Conservation (phyloP, 2,329 filamentous ascomycete genomes). For the Monilinia polystroma region DNA sequence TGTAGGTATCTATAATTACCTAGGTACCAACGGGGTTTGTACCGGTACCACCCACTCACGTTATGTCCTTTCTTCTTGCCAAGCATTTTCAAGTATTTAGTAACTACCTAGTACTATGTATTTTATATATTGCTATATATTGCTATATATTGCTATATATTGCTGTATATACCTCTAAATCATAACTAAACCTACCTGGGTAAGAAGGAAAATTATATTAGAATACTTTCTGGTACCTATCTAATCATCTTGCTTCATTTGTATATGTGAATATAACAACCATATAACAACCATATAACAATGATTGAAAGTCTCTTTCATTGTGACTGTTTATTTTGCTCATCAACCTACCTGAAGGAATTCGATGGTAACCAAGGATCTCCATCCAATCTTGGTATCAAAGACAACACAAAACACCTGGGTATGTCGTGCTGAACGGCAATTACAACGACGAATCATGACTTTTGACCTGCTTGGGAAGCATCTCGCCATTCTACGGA, state of each 20-base stretch:
- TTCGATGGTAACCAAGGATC: neutral
- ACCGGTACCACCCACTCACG: too few relatives aligned
- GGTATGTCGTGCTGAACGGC: constrained; percentile 11
- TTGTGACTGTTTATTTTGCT: neutral
- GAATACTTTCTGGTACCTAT: neutral
- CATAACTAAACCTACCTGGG: neutral
- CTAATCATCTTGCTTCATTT: constrained; percentile 1
- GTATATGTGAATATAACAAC: neutral
- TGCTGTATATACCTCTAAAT: too few relatives aligned
- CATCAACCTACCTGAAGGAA: neutral
- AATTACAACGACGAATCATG: constrained; percentile 1
- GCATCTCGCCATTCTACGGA: neutral
- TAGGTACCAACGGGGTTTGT: too few relatives aligned
- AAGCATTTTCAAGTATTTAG: neutral
- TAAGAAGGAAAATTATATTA: neutral
- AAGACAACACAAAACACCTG: constrained; percentile 1
- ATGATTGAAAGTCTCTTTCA: neutral
- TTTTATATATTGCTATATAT: too few relatives aligned
- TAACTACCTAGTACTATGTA: too few relatives aligned
- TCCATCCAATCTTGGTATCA: constrained; percentile 8
- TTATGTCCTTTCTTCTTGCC: neutral
- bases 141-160: too few relatives aligned
- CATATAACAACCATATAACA: neutral
- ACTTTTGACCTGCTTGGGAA: constrained; percentile 5
- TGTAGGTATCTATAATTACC: too few relatives aligned